Percentiles rank a stretch among this genome's conserved stretches.
Conservation (phyloP, 2,329 filamentous ascomycete species). For the Cladophialophora psammophila region DNA sequence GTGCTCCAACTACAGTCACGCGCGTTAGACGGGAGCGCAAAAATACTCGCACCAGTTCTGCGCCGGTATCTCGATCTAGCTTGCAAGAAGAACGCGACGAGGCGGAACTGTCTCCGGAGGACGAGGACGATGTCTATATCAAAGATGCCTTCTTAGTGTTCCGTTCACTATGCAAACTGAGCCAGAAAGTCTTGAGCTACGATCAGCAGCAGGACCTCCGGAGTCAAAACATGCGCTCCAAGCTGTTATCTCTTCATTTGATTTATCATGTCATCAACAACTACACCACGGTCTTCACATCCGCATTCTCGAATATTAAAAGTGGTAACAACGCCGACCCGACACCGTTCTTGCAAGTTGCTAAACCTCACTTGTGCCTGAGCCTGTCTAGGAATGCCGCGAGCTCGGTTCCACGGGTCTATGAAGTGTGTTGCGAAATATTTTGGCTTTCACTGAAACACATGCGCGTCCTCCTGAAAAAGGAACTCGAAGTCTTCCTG, state of each 20-base stretch:
- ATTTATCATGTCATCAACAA: slow-evolving; percentile 96
- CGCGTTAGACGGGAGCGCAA: slow-evolving; percentile 60
- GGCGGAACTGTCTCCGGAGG: slow-evolving; percentile 55
- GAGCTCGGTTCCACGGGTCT: slow-evolving; percentile 88
- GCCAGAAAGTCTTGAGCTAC: slow-evolving; percentile 85
- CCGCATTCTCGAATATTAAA: slow-evolving; percentile 87
- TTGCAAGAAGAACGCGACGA: slow-evolving; percentile 51
- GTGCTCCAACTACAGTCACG: slow-evolving; percentile 72
- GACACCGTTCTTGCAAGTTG: slow-evolving; percentile 89
- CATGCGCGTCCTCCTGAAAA: slow-evolving; percentile 94
- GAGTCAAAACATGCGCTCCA: slow-evolving; percentile 96
- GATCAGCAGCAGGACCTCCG: slow-evolving; percentile 93
- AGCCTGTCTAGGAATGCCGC: slow-evolving; percentile 94
- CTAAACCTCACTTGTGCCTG: slow-evolving; percentile 95
- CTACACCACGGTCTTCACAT: slow-evolving; percentile 88
- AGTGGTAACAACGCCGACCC: slow-evolving; percentile 82
- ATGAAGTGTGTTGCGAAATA: slow-evolving; percentile 94
- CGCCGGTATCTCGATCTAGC: slow-evolving; percentile 47
- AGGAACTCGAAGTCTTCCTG: slow-evolving; percentile 96
- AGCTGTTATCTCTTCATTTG: slow-evolving; percentile 91
- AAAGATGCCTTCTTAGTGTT: slow-evolving; percentile 97
- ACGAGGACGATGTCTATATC: slow-evolving; percentile 91
- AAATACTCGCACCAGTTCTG: slow-evolving; percentile 54
- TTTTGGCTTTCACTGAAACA: slow-evolving; percentile 98
- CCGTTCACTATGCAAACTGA: slow-evolving; percentile 95